Evolutionary conservation across 306 rosid genomes (phyloP).

Genomic region (Cicer yamashitae): DNA sequence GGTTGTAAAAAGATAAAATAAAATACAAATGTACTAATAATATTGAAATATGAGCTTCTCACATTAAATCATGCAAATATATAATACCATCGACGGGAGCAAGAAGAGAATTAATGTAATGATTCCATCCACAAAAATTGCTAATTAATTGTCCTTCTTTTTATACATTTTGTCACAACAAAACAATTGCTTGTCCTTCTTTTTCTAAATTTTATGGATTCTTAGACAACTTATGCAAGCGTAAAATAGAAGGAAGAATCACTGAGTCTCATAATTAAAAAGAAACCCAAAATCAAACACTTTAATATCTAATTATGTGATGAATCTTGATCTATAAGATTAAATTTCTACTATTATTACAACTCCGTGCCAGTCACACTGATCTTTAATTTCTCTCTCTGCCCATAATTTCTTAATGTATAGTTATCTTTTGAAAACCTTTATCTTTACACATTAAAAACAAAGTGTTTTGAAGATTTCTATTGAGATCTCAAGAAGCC

Average conservation of each 20-base stretch:
- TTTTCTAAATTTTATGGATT: conserved; percentile 4
- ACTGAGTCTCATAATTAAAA: neutral
- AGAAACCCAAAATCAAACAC: conserved; percentile 17
- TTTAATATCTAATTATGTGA: conserved; percentile 24
- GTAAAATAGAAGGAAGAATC: conserved; percentile 53
- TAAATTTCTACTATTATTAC: conserved; percentile 24
- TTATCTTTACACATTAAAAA: conserved; percentile 42
- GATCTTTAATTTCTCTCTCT: conserved; percentile 7
- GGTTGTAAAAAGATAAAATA: too few species aligned
- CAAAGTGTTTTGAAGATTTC: conserved; percentile 29
- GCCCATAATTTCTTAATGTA: conserved; percentile 20
- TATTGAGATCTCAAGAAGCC: conserved; percentile 39
- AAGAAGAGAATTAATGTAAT: conserved; percentile 1
- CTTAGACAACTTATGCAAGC: conserved; percentile 35
- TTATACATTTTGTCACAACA: neutral
- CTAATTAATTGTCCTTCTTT: neutral
- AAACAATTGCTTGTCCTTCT: conserved; percentile 23
- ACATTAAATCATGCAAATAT: too few species aligned
- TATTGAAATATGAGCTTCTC: too few species aligned
- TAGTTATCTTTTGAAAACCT: conserved; percentile 37
- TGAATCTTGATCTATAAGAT: conserved; percentile 26
- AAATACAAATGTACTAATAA: too few species aligned
- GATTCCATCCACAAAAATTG: conserved; percentile 7
- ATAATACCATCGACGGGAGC: neutral
- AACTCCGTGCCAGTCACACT: neutral